These are phyloP conservation scores for Coriaria nepalensis DNA, from an alignment of 306 rosid genomes.

Conservation along the genomic window DNA sequence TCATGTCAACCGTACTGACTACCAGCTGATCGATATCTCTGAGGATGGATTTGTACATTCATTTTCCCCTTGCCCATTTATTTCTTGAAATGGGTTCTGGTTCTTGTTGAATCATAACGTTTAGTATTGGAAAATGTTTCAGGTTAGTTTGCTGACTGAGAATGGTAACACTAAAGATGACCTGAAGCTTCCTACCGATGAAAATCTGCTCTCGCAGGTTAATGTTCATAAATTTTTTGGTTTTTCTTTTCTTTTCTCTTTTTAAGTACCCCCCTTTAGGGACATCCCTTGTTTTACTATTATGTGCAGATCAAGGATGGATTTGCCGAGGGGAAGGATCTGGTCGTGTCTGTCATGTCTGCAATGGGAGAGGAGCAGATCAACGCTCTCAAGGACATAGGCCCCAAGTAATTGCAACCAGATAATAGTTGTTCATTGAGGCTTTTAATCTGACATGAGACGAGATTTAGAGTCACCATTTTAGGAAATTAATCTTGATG, in stretches of 20 bases:
- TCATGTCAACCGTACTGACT: slow-evolving; percentile 89
- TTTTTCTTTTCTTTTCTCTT: not conserved
- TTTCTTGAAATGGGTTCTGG: not conserved
- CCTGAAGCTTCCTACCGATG: slow-evolving; percentile 93
- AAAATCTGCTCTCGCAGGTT: slow-evolving; percentile 69
- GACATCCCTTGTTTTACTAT: not conserved
- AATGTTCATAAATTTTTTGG: not conserved
- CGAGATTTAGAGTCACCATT: too few species aligned
- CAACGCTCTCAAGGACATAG: slow-evolving; percentile 72
- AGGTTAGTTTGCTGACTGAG: slow-evolving; percentile 98
- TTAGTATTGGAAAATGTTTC: slow-evolving; percentile 4
- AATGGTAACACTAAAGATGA: slow-evolving; percentile 87
- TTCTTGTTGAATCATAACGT: not conserved
- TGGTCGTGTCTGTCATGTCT: slow-evolving; percentile 88
- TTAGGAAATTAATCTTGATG: too few species aligned
- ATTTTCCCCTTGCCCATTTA: not conserved
- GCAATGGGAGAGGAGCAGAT: slow-evolving; percentile 99
- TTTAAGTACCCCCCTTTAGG: not conserved
- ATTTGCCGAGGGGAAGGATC: slow-evolving; percentile 73
- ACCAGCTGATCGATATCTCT: slow-evolving; percentile 89
- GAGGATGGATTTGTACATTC: slow-evolving; percentile 94
- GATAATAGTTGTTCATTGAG: slow-evolving; percentile 10
- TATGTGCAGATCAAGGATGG: slow-evolving; percentile 85
- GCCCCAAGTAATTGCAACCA: slow-evolving; percentile 51
- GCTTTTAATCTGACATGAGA: too few species aligned